Evolutionary conservation across 768 basidiomycete species (phyloP).

Genomic region (Lactarius quietus): DNA sequence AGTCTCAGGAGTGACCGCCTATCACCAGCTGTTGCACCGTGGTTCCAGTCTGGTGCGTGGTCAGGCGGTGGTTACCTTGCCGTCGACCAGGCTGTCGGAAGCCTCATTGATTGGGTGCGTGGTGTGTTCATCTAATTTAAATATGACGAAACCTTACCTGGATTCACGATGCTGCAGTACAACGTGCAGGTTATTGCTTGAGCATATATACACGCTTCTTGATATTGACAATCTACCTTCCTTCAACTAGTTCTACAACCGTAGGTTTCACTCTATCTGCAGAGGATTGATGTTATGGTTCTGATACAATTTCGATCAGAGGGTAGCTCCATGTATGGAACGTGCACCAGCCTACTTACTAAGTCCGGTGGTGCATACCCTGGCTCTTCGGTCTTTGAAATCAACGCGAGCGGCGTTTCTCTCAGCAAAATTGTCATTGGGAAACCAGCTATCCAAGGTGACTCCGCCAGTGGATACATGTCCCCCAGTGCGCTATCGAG

Average conservation of each 20-base stretch:
- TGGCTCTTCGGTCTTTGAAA: slow-evolving; percentile 45
- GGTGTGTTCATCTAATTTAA: neutral
- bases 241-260: slow-evolving; percentile 42
- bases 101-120: slow-evolving; percentile 44
- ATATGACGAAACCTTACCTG: neutral
- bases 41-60: slow-evolving; percentile 37
- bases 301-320: slow-evolving; percentile 29
- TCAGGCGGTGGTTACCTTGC: slow-evolving; percentile 41
- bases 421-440: slow-evolving; percentile 70
- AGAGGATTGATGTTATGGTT: neutral
- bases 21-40: neutral
- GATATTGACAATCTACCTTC: neutral
- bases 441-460: slow-evolving; percentile 52
- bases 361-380: slow-evolving; percentile 42
- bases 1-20: neutral
- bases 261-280: slow-evolving; percentile 23
- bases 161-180: slow-evolving; percentile 33
- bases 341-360: slow-evolving; percentile 38
- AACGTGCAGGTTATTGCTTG: slow-evolving; percentile 37
- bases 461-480: slow-evolving; percentile 53
- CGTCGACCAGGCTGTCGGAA: slow-evolving; percentile 39
- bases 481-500: slow-evolving; percentile 48
- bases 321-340: slow-evolving; percentile 38
- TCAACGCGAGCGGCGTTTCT: slow-evolving; percentile 52
- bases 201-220: neutral